Evolutionary conservation across 108 stramenopile genomes (phyloP).

Genomic region (Conticribra guillardii): DNA sequence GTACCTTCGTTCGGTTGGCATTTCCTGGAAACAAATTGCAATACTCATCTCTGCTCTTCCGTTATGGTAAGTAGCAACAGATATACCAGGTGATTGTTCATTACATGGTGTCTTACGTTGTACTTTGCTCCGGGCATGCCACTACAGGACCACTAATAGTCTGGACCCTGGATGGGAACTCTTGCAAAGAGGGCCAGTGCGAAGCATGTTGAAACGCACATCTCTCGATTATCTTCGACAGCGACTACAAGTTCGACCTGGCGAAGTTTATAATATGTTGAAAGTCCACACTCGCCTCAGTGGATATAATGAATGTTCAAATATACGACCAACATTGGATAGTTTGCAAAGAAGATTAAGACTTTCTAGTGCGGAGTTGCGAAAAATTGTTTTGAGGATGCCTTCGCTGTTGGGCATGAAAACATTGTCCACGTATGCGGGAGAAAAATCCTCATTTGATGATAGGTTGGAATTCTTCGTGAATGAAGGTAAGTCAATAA

Average conservation of each 20-base stretch:
- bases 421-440: too few species aligned
- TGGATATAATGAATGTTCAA: slow-evolving; percentile 39
- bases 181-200: slow-evolving; percentile 20
- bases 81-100: too few species aligned
- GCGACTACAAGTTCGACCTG: slow-evolving; percentile 43
- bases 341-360: slow-evolving; percentile 41
- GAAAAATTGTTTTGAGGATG: slow-evolving; percentile 41
- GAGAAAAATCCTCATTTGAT: slow-evolving; percentile 30
- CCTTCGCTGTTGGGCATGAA: slow-evolving; percentile 60
- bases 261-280: slow-evolving; percentile 48
- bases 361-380: slow-evolving; percentile 42
- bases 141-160: slow-evolving; percentile 30
- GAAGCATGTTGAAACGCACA: slow-evolving; percentile 31
- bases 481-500: slow-evolving; percentile 44
- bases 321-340: slow-evolving; percentile 43
- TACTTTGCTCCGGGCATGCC: too few species aligned
- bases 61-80: slow-evolving; percentile 14
- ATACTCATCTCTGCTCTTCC: slow-evolving; percentile 43
- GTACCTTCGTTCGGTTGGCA: slow-evolving; percentile 39
- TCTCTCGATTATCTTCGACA: slow-evolving; percentile 51
- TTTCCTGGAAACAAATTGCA: slow-evolving; percentile 50
- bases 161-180: slow-evolving; percentile 58
- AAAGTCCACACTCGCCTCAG: slow-evolving; percentile 53
- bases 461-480: slow-evolving; percentile 45
- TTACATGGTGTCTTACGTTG: too few species aligned